These are phyloP conservation scores for Alloteropsis angusta DNA, from an alignment of 202 grass and related monocot species.

Conservation along the genomic window DNA sequence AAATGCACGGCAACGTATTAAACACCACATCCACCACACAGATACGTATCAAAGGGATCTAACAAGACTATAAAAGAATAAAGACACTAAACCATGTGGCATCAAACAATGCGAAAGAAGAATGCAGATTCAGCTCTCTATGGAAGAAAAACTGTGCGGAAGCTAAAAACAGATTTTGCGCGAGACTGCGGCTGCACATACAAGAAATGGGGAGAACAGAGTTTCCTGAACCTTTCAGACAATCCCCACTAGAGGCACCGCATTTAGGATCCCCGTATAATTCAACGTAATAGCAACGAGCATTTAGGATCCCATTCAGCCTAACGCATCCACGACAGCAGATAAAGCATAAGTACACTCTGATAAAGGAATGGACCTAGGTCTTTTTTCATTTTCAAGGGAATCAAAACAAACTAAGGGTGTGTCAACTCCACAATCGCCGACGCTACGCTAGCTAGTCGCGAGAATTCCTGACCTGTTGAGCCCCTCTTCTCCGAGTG, in stretches of 20 bases:
- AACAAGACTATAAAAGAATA: neutral
- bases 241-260: neutral
- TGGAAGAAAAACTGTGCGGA: neutral
- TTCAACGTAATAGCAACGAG: neutral
- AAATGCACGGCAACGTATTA: neutral
- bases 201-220: neutral
- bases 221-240: neutral
- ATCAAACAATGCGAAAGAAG: neutral
- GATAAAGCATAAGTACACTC: neutral
- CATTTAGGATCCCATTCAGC: neutral
- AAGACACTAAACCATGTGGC: neutral
- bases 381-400: neutral
- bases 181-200: neutral
- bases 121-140: neutral
- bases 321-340: neutral
- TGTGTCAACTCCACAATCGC: neutral
- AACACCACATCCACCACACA: neutral
- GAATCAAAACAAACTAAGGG: neutral
- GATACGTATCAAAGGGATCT: neutral
- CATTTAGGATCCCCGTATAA: neutral
- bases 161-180: neutral
- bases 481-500: neutral
- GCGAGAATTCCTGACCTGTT: neutral
- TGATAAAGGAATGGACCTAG: constrained; percentile 6
- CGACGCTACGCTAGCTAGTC: neutral